phyloP scores from a whole-genome alignment of 129 eudicot genomes.

The Mikania micrantha region DNA sequence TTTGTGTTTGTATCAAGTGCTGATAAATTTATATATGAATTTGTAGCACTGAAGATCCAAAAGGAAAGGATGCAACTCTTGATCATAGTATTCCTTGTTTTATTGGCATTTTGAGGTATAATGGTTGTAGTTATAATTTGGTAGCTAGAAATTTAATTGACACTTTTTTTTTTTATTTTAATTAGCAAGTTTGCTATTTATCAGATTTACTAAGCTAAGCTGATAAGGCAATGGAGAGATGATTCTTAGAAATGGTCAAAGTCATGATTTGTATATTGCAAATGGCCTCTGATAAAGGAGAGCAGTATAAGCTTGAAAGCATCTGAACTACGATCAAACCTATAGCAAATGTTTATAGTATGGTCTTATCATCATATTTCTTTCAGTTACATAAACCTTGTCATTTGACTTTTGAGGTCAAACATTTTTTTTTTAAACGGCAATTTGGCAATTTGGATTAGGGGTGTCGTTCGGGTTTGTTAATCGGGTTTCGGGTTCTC shows the following conservation, averaged over 20 bases:
- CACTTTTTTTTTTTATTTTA: not conserved
- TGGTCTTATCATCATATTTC: not conserved
- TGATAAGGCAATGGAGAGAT: not conserved
- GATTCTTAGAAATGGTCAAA: conserved; percentile 4
- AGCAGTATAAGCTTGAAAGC: conserved; percentile 8
- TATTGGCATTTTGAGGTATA: not conserved
- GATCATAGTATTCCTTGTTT: not conserved
- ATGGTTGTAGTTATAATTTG: not conserved
- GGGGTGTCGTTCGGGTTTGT: no score
- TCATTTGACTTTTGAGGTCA: conserved; percentile 1
- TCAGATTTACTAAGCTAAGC: not conserved
- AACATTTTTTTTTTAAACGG: no score
- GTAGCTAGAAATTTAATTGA: not conserved
- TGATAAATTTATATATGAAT: not conserved
- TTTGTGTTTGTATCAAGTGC: not conserved
- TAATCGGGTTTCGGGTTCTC: no score
- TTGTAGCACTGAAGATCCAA: not conserved
- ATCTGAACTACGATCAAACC: not conserved
- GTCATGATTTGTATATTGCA: not conserved
- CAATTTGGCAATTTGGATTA: no score
- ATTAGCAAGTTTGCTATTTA: no score
- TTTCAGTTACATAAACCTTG: not conserved
- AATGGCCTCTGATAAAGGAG: conserved; percentile 8
- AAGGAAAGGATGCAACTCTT: not conserved
- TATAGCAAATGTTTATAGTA: not conserved